Percentiles rank a stretch among this genome's conserved stretches.
Evolutionary conservation across 495 filamentous ascomycete genomes (phyloP).

Genomic region (Cercophora scortea): DNA sequence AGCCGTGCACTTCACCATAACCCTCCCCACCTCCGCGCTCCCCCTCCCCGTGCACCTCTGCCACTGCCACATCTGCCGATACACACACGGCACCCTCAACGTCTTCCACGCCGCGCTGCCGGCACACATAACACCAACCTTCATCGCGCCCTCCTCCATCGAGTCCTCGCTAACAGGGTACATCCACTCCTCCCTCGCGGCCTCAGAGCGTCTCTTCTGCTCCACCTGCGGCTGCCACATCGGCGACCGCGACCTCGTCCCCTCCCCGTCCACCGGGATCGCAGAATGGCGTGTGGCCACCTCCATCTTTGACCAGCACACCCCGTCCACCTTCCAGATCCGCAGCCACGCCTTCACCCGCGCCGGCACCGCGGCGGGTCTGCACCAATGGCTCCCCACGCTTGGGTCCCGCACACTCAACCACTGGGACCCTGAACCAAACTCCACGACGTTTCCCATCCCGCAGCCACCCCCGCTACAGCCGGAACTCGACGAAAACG

Average conservation of each 20-base stretch:
- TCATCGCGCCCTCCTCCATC: slow-evolving; percentile 28
- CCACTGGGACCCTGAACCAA: slow-evolving; percentile 13
- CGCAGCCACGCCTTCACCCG: slow-evolving; percentile 30
- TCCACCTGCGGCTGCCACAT: slow-evolving; percentile 57
- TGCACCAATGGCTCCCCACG: slow-evolving; percentile 35
- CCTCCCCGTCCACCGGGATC: slow-evolving; percentile 19
- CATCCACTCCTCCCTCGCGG: slow-evolving; percentile 29
- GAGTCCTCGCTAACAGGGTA: slow-evolving; percentile 40
- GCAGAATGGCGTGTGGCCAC: slow-evolving; percentile 22
- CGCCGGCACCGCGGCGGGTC: slow-evolving; percentile 6
- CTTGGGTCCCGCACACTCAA: slow-evolving; percentile 26
- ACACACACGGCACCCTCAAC: slow-evolving; percentile 48
- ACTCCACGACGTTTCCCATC: slow-evolving; percentile 11
- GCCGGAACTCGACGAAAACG: slow-evolving; percentile 10
- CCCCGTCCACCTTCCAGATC: slow-evolving; percentile 29
- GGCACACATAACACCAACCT: slow-evolving; percentile 15
- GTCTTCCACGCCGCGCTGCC: slow-evolving; percentile 43
- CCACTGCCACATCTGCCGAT: slow-evolving; percentile 57
- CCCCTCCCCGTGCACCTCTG: slow-evolving; percentile 46
- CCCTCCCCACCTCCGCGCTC: slow-evolving; percentile 22
- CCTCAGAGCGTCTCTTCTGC: slow-evolving; percentile 58
- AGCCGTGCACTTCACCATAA: slow-evolving; percentile 26
- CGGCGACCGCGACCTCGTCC: slow-evolving; percentile 34
- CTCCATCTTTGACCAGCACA: slow-evolving; percentile 21
- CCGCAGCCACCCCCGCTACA: slow-evolving; percentile 3